Base-by-base conservation (phyloP, 2,329 filamentous ascomycete genomes). In the Leptographium wingfieldii region DNA sequence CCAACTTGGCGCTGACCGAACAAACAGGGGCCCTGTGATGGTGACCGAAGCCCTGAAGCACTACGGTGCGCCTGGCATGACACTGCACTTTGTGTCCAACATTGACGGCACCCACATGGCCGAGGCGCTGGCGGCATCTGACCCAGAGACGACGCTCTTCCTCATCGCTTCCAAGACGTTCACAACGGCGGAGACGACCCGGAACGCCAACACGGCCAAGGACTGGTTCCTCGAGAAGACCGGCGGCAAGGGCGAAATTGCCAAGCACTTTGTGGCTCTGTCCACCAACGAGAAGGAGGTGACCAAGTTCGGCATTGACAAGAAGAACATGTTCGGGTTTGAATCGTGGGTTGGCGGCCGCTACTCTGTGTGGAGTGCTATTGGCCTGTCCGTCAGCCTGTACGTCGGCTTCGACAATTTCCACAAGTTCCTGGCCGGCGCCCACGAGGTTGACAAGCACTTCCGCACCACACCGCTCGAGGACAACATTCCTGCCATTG, bases 271-370 rank as follows among this genome's bases (percentile, higher is more conserved):
- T 71, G 94, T 96, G 61, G 94, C 94, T 54, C 84, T 99, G 58
- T 97, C 94, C 56, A 99, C 94, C 73, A 99, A 99, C 76, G 88
- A 92, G 77, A 73, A 79, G 59, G 92, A 97, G 78, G 94, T 99
- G 63, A 91, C 88, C 76, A 97, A 97, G 81, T 99, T 99, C 69
- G 94, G 94, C 66, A 99, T 99, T 70, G 92, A 97, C 77, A 87
- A 86, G 76, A 92, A 92, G 82, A 99, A 97, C 82, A 99, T 99
- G 94, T 99, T 99, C 71, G 92, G 91, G 68, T 99, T 99, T 73
- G 92, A 92, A 76, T 95, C 89, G 76, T 99, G 94, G 94, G 92
- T 97, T 58, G 94, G 94, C 73, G 94, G 94, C 61, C 88, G 94
- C 62, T 99, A 99, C 83, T 96, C 91, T 62, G 94, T 99, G 66